These are phyloP conservation scores for Suaeda aralocaspica DNA, from an alignment of 148 eudicot genomes.

Conservation along the genomic window DNA sequence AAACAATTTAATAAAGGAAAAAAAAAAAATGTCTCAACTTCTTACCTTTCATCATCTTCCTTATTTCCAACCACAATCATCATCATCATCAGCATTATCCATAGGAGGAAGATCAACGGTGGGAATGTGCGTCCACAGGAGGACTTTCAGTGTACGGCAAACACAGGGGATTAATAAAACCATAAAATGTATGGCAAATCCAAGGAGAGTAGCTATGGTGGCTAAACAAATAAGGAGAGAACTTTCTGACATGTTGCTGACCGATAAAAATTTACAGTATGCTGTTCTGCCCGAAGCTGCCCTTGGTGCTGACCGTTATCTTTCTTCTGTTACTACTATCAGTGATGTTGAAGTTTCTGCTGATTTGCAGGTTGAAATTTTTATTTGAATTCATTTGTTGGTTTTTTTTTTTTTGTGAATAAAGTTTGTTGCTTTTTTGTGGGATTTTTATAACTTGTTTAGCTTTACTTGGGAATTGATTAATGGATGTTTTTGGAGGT, in stretches of 20 bases:
- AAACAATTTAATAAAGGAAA: not conserved
- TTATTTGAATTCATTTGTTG: not conserved
- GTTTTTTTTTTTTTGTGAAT: not conserved
- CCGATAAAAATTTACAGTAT: slow-evolving; percentile 66
- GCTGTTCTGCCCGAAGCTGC: slow-evolving; percentile 91
- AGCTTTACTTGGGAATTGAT: not conserved
- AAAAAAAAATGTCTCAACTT: slow-evolving; percentile 16
- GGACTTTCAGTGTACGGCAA: not conserved
- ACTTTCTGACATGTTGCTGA: slow-evolving; percentile 80
- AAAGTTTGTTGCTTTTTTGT: not conserved
- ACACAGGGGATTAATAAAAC: not conserved
- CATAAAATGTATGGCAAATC: slow-evolving; percentile 74
- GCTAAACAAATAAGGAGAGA: slow-evolving; percentile 83
- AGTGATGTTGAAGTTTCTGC: slow-evolving; percentile 82
- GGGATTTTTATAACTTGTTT: not conserved
- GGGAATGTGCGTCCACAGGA: not conserved
- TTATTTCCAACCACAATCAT: slow-evolving; percentile 1
- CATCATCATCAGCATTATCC: slow-evolving; percentile 7
- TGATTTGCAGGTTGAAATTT: slow-evolving; percentile 65
- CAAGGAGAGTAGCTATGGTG: slow-evolving; percentile 86
- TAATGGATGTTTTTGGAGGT: not conserved
- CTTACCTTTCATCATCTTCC: slow-evolving; percentile 19
- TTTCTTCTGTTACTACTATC: slow-evolving; percentile 83
- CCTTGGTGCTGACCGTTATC: slow-evolving; percentile 87
- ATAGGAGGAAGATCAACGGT: slow-evolving; percentile 20